These are phyloP conservation scores for Euphorbia corollata DNA, from an alignment of 441 rosid species.

Conservation along the genomic window DNA sequence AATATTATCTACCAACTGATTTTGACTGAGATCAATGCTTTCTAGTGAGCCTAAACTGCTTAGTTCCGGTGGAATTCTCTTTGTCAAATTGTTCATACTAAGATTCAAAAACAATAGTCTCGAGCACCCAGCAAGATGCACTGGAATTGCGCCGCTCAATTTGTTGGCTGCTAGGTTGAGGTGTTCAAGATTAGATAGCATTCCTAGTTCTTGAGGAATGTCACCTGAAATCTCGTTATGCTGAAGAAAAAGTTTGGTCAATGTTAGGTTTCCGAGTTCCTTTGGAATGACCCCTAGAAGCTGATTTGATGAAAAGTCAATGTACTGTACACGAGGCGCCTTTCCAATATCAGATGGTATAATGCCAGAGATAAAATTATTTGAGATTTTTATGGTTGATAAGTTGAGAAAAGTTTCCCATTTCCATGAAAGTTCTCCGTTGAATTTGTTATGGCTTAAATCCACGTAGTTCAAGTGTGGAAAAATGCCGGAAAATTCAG, in stretches of 20 bases:
- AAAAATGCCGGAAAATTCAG: background rate
- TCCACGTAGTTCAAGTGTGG: background rate
- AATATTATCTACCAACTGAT: background rate
- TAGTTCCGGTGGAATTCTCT: background rate
- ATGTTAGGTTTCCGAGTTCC: background rate
- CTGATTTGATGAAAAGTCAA: background rate
- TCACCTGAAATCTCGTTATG: slow-evolving; percentile 4
- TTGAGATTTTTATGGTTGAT: slow-evolving; percentile 1
- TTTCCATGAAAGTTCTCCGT: background rate
- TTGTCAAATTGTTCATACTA: background rate
- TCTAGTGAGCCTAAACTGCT: background rate
- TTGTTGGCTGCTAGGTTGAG: background rate
- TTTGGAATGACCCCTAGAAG: background rate
- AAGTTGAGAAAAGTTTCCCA: background rate
- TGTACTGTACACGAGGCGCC: background rate
- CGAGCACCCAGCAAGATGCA: background rate
- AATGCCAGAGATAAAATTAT: background rate
- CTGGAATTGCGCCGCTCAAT: background rate
- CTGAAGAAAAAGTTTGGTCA: background rate
- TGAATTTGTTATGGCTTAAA: background rate
- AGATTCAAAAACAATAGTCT: background rate
- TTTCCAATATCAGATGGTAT: background rate
- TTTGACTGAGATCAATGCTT: slow-evolving; percentile 2
- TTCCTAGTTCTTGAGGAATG: background rate
- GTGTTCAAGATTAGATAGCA: background rate